Percentiles rank a stretch among this genome's conserved stretches.
Conservation (phyloP, 2,329 filamentous ascomycete species). For the Verticillium isaacii region DNA sequence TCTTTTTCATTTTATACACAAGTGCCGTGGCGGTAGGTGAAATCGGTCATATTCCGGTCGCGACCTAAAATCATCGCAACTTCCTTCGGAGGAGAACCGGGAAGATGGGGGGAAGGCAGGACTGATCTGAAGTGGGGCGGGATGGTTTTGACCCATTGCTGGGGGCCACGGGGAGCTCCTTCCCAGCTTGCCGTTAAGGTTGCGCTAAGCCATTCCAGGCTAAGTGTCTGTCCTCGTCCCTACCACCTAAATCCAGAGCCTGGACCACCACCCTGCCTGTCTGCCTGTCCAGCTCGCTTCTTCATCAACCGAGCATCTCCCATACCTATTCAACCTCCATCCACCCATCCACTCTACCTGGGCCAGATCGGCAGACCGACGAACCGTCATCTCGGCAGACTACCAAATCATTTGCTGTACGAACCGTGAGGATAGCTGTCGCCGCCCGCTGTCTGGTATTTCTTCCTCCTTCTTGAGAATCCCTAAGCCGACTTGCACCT, state of each 20-base stretch:
- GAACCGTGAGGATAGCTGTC: not conserved
- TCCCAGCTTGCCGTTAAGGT: slow-evolving; percentile 1
- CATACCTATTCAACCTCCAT: too few species aligned
- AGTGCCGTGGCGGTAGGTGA: too few species aligned
- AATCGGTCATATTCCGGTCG: too few species aligned
- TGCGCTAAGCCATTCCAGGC: not conserved
- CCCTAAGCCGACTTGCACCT: not conserved
- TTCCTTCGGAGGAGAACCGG: not conserved
- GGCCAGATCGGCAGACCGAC: not conserved
- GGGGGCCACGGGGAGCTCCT: not conserved
- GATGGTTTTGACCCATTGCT: not conserved
- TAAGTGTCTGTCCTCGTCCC: slow-evolving; percentile 4
- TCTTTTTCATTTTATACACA: too few species aligned
- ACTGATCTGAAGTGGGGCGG: not conserved
- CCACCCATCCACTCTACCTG: not conserved
- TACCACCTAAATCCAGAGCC: not conserved
- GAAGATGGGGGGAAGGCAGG: not conserved
- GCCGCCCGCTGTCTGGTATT: not conserved
- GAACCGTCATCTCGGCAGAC: not conserved
- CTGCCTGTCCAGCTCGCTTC: not conserved
- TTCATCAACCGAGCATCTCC: not conserved
- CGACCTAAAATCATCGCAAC: not conserved
- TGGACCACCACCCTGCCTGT: not conserved
- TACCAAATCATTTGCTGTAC: not conserved
- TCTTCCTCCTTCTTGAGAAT: not conserved